phyloP scores from a whole-genome alignment of 2,329 filamentous ascomycete genomes.

The Clonostachys rosea region DNA sequence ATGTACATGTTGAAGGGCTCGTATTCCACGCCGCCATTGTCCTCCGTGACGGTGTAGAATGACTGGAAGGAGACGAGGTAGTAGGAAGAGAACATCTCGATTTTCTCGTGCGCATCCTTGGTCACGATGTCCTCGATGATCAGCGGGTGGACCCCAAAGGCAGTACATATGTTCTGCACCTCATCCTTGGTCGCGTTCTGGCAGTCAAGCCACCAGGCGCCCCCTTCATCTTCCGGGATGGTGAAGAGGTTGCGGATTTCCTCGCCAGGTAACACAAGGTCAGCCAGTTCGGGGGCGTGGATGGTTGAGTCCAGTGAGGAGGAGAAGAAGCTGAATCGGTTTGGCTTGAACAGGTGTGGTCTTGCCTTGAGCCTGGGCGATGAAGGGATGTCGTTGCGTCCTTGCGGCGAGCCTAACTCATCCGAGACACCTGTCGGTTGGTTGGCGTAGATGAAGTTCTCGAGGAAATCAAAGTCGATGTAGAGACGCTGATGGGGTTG shows the following conservation, averaged over 20 bases:
- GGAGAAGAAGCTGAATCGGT: conserved; percentile 95
- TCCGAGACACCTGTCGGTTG: conserved; percentile 19
- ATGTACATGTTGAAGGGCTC: conserved; percentile 97
- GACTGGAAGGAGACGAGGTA: conserved; percentile 98
- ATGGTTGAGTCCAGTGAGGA: conserved; percentile 92
- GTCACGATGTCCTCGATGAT: conserved; percentile 95
- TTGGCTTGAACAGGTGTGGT: conserved; percentile 48
- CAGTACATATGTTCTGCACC: conserved; percentile 81
- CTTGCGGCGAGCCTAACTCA: conserved; percentile 31
- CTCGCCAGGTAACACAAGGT: conserved; percentile 84
- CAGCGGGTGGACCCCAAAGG: conserved; percentile 91
- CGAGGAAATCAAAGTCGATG: conserved; percentile 89
- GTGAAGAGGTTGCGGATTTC: conserved; percentile 83
- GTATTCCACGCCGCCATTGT: conserved; percentile 76
- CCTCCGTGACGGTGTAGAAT: conserved; percentile 68
- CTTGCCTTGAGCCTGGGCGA: conserved; percentile 37
- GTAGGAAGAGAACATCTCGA: conserved; percentile 94
- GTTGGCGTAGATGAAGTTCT: conserved; percentile 73
- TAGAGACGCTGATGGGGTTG: conserved; percentile 66
- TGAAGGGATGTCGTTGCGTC: conserved; percentile 29
- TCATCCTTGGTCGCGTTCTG: conserved; percentile 87
- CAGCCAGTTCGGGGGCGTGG: conserved; percentile 83
- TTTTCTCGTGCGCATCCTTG: conserved; percentile 95
- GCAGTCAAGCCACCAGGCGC: conserved; percentile 99
- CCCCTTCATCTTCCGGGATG: conserved; percentile 60